Conservation (phyloP, 768 basidiomycete species). For the Mycena floridula region DNA sequence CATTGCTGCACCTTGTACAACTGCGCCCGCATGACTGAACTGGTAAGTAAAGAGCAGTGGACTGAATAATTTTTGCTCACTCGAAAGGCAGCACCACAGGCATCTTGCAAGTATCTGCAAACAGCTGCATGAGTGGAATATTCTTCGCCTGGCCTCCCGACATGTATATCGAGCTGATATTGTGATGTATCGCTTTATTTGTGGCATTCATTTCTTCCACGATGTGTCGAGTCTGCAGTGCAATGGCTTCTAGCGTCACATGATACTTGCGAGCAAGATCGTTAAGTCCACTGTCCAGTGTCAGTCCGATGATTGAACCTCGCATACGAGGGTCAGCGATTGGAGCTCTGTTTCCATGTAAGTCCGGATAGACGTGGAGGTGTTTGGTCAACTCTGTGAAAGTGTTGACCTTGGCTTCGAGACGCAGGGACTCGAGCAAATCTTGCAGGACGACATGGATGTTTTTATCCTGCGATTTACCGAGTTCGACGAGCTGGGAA, state of each 20-base stretch:
- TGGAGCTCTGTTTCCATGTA: conserved; percentile 95
- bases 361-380: conserved; percentile 92
- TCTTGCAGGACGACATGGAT: conserved; percentile 46
- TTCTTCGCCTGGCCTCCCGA: conserved; percentile 94
- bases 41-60: too few relatives aligned
- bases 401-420: conserved; percentile 58
- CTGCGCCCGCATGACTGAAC: conserved; percentile 75
- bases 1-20: conserved; percentile 93
- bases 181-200: conserved; percentile 53
- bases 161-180: conserved; percentile 82
- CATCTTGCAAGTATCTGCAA: conserved; percentile 80
- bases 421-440: conserved; percentile 34
- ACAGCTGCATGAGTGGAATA: conserved; percentile 76
- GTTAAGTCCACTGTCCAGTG: conserved; percentile 68
- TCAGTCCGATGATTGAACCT: conserved; percentile 84
- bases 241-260: conserved; percentile 87
- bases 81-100: conserved; percentile 79
- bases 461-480: conserved; percentile 51
- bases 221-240: conserved; percentile 92
- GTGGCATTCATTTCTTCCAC: conserved; percentile 78
- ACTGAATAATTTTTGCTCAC: conserved; percentile 21
- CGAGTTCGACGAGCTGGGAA: conserved; percentile 55
- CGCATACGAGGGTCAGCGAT: conserved; percentile 95
- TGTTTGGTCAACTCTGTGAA: conserved; percentile 85
- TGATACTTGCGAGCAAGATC: conserved; percentile 91